phyloP scores from a whole-genome alignment of 2,329 filamentous ascomycete species.

The Elsinoe australis region DNA sequence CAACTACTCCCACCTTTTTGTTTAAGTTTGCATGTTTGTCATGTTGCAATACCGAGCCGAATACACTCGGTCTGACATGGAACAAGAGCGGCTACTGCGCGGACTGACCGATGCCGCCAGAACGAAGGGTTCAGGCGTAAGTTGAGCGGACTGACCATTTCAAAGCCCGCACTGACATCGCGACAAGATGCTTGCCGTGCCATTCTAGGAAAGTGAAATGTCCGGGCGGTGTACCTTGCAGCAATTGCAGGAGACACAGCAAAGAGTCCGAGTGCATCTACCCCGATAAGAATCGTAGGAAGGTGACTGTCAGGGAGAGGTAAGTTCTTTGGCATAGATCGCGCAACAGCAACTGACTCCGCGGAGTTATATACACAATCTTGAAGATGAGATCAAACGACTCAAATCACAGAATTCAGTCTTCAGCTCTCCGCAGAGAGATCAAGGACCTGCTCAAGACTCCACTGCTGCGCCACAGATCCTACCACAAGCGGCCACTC shows the following conservation, averaged over 20 bases:
- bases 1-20: too few relatives aligned
- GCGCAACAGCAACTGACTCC: background rate
- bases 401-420: slow-evolving; percentile 19
- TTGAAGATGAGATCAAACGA: slow-evolving; percentile 29
- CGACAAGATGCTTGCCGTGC: slow-evolving; percentile 18
- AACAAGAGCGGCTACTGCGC: too few relatives aligned
- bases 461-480: background rate
- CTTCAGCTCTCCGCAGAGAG: slow-evolving; percentile 4
- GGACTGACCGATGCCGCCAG: slow-evolving; percentile 1
- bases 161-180: background rate
- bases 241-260: slow-evolving; percentile 25
- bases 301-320: slow-evolving; percentile 28
- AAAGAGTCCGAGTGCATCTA: slow-evolving; percentile 24
- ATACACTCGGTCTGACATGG: too few relatives aligned
- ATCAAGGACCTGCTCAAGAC: slow-evolving; percentile 3
- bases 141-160: background rate
- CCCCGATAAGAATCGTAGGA: slow-evolving; percentile 26
- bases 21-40: too few relatives aligned
- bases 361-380: slow-evolving; percentile 26
- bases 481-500: slow-evolving; percentile 20
- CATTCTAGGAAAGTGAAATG: slow-evolving; percentile 30
- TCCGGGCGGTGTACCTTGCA: slow-evolving; percentile 30
- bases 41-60: too few relatives aligned
- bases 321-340: slow-evolving; percentile 17
- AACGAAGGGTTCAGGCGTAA: slow-evolving; percentile 1